phyloP scores from a whole-genome alignment of 352 stramenopile species.

The Phytophthora litchii region DNA sequence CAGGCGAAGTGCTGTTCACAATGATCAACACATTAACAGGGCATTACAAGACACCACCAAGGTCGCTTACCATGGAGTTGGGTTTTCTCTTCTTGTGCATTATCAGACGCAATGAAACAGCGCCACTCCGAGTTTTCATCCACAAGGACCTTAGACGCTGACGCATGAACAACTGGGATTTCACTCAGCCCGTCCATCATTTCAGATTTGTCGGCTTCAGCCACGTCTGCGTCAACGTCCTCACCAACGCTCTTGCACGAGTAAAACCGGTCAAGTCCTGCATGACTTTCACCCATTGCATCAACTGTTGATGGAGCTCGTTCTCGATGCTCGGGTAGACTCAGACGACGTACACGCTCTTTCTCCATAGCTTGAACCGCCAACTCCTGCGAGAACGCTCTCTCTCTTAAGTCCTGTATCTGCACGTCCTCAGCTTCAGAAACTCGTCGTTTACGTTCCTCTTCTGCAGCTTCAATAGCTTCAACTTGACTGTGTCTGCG shows the following conservation, averaged over 20 bases:
- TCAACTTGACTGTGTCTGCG: slow-evolving; percentile 49
- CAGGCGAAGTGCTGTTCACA: slow-evolving; percentile 48
- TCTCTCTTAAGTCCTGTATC: slow-evolving; percentile 31
- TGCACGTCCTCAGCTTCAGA: slow-evolving; percentile 38
- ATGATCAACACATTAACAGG: neutral
- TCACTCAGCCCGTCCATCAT: slow-evolving; percentile 47
- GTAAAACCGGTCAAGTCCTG: slow-evolving; percentile 28
- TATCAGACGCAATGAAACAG: slow-evolving; percentile 67
- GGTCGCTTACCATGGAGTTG: slow-evolving; percentile 53
- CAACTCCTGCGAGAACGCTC: slow-evolving; percentile 37
- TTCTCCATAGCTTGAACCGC: slow-evolving; percentile 59
- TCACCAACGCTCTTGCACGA: slow-evolving; percentile 31
- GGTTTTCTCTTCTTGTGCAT: slow-evolving; percentile 66
- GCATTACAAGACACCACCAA: neutral
- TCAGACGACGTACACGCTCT: slow-evolving; percentile 61
- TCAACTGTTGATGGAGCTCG: slow-evolving; percentile 21
- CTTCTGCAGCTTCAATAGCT: slow-evolving; percentile 48
- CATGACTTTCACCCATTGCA: slow-evolving; percentile 2
- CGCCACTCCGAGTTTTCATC: slow-evolving; percentile 67
- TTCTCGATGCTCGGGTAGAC: slow-evolving; percentile 50
- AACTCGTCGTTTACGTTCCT: slow-evolving; percentile 56
- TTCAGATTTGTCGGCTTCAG: neutral
- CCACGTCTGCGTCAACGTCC: neutral
- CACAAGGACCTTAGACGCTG: slow-evolving; percentile 61
- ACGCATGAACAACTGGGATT: slow-evolving; percentile 62